These are phyloP conservation scores for Exophiala xenobiotica DNA, from an alignment of 2,329 filamentous ascomycete species.

Conservation along the genomic window DNA sequence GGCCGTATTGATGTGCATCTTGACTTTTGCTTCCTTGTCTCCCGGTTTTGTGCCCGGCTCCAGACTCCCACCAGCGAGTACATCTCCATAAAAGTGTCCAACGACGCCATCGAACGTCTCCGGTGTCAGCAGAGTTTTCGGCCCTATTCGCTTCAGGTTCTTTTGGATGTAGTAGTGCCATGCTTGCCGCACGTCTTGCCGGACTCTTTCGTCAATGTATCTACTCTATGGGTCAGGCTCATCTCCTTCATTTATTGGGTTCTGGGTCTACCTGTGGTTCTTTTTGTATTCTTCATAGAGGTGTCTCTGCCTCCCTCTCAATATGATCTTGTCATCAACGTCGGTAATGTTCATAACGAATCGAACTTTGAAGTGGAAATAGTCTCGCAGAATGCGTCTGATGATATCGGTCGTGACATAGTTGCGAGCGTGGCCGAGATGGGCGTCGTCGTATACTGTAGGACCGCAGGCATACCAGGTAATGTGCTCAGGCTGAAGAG, in stretches of 20 bases:
- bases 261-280: constrained; percentile 42
- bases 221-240: constrained; percentile 21
- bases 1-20: constrained; percentile 77
- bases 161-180: constrained; percentile 63
- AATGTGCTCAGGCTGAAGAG: constrained; percentile 66
- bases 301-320: constrained; percentile 71
- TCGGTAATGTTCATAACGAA: constrained; percentile 96
- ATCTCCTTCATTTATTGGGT: not conserved
- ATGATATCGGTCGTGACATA: constrained; percentile 91
- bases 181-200: constrained; percentile 51
- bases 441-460: constrained; percentile 79
- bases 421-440: constrained; percentile 81
- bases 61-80: constrained; percentile 56
- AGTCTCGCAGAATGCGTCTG: constrained; percentile 75
- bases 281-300: constrained; percentile 69
- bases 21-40: constrained; percentile 81
- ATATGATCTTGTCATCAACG: constrained; percentile 72
- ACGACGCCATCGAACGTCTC: constrained; percentile 50
- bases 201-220: constrained; percentile 44
- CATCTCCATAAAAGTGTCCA: constrained; percentile 53
- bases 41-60: constrained; percentile 57
- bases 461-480: constrained; percentile 90
- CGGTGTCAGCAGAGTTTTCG: constrained; percentile 41
- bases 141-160: constrained; percentile 59
- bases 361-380: constrained; percentile 77